These are phyloP conservation scores for Chrysosphaeria jannelii DNA, from an alignment of 2,329 filamentous ascomycete species.

Conservation along the genomic window DNA sequence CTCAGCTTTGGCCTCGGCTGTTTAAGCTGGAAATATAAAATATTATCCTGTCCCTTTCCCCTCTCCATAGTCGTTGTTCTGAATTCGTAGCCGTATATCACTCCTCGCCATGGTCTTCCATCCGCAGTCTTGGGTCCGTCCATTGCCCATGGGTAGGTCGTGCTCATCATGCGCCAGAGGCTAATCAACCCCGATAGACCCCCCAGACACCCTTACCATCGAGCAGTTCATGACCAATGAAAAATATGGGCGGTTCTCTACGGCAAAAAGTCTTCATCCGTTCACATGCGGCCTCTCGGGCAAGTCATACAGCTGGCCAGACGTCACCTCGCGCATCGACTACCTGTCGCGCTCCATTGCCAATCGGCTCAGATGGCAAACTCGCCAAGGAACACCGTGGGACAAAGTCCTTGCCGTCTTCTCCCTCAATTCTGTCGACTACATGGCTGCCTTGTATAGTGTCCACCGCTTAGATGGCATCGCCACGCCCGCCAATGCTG, in stretches of 20 bases:
- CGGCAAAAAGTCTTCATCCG: constrained; percentile 19
- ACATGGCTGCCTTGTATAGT: constrained; percentile 19
- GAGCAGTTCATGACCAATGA: constrained; percentile 52
- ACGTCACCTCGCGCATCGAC: constrained; percentile 4
- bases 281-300: constrained; percentile 7
- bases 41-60: no score
- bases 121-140: constrained; percentile 28
- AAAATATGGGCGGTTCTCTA: constrained; percentile 30
- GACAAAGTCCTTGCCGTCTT: constrained; percentile 48
- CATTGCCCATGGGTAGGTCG: constrained; percentile 21
- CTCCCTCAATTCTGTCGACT: constrained; percentile 40
- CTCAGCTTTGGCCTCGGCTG: no score
- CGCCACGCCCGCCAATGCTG: constrained; percentile 36
- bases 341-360: constrained; percentile 17
- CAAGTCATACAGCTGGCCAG: constrained; percentile 3
- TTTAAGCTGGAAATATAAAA: no score
- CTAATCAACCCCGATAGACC: constrained; percentile 10
- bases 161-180: not conserved
- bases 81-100: no score
- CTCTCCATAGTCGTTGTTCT: no score
- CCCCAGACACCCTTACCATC: constrained; percentile 46
- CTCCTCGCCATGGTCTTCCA: constrained; percentile 26
- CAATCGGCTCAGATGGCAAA: constrained; percentile 37
- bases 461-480: constrained; percentile 27
- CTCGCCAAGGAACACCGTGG: constrained; percentile 40